These are phyloP conservation scores for Nicotiana noctiflora DNA, from an alignment of 257 asterid species.

Conservation along the genomic window DNA sequence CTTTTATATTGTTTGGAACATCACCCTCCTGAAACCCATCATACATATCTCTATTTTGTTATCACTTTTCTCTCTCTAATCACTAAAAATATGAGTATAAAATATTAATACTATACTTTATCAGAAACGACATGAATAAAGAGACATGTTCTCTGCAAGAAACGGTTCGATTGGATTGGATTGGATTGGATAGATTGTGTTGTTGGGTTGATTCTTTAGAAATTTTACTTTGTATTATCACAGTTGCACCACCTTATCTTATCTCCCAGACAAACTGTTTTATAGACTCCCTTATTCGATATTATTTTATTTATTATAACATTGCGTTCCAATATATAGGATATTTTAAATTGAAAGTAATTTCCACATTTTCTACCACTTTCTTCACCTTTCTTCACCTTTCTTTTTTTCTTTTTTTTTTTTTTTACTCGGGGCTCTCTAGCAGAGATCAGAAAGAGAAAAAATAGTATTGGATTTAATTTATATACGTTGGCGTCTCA, in stretches of 20 bases:
- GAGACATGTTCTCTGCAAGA: slow-evolving; percentile 81
- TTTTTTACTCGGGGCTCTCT: no score
- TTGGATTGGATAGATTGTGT: slow-evolving; percentile 54
- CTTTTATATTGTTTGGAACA: no score
- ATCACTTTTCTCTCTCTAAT: slow-evolving; percentile 15
- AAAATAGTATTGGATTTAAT: no score
- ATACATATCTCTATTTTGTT: not conserved
- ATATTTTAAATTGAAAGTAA: no score
- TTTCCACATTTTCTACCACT: no score
- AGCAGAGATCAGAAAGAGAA: no score
- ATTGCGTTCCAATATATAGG: no score
- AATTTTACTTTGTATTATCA: slow-evolving; percentile 47
- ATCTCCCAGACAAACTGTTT: slow-evolving; percentile 47
- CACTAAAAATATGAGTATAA: not conserved
- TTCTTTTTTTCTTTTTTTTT: no score
- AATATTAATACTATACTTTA: not conserved
- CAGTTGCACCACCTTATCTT: slow-evolving; percentile 58
- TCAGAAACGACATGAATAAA: slow-evolving; percentile 52
- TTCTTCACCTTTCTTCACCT: no score
- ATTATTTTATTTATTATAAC: slow-evolving; percentile 13
- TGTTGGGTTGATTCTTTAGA: slow-evolving; percentile 35
- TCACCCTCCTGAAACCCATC: no score
- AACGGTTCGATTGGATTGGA: slow-evolving; percentile 75
- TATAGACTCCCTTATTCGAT: not conserved
- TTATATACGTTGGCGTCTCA: no score